Percentiles rank a stretch among this genome's conserved stretches.
phyloP scores from a whole-genome alignment of 2,329 filamentous ascomycete species.

The Dryadomyces quercivorus region DNA sequence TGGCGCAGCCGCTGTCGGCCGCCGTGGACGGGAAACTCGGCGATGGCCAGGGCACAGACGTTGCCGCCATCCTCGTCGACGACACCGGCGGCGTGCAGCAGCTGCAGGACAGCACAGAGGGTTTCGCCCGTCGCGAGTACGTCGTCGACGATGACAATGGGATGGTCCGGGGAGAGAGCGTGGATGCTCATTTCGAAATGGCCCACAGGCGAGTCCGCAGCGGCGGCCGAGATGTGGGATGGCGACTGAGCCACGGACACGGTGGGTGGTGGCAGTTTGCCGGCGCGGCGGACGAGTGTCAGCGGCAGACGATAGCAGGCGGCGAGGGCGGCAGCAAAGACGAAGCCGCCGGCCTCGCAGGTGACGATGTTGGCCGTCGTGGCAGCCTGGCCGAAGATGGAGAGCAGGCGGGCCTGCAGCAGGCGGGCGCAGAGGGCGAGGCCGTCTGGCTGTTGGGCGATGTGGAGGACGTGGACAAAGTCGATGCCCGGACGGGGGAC shows the following conservation, averaged over 20 bases:
- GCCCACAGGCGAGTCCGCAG: constrained; percentile 24
- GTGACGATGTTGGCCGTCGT: constrained; percentile 31
- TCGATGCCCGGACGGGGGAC: constrained; percentile 38
- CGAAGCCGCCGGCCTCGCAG: constrained; percentile 45
- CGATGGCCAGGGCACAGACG: constrained; percentile 25
- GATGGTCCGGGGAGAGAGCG: constrained; percentile 24
- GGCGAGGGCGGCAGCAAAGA: constrained; percentile 41
- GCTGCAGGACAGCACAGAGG: constrained; percentile 36
- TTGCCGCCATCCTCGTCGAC: neutral
- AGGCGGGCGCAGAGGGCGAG: constrained; percentile 38
- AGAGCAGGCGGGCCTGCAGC: constrained; percentile 26
- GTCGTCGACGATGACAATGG: constrained; percentile 47
- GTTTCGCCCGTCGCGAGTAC: constrained; percentile 45
- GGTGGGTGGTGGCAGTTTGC: constrained; percentile 46
- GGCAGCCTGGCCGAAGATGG: constrained; percentile 22
- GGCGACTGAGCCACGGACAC: constrained; percentile 31
- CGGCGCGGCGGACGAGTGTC: constrained; percentile 38
- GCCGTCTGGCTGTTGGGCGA: constrained; percentile 37
- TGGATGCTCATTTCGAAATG: constrained; percentile 37
- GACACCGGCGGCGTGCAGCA: constrained; percentile 34
- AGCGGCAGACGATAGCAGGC: constrained; percentile 26
- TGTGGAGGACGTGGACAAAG: constrained; percentile 47
- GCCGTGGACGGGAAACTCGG: constrained; percentile 43
- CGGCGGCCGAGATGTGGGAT: constrained; percentile 16
- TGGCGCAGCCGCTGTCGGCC: constrained; percentile 33